Percentiles rank a stretch among this genome's conserved stretches.
Conservation (phyloP, 2,329 filamentous ascomycete genomes). For the Gliomastix tumulicola region DNA sequence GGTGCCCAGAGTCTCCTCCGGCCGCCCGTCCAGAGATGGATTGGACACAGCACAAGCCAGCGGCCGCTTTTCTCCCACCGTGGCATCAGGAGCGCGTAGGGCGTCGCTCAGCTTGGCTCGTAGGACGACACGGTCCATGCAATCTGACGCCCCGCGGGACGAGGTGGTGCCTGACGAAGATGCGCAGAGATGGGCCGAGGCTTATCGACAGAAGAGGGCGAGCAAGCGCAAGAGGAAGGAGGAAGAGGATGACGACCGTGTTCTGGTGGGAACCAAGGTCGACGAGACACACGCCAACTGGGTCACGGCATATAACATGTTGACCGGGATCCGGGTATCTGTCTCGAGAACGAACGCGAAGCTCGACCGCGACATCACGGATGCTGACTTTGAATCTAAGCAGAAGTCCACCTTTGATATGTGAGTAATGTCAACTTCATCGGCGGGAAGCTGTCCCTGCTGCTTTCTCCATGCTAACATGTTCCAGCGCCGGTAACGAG, state of each 20-base stretch:
- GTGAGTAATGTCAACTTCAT: too few relatives aligned
- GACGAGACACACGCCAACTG: conserved; percentile 96
- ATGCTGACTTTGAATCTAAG: conserved; percentile 86
- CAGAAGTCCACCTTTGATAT: conserved; percentile 99
- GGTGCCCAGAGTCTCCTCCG: conserved; percentile 64
- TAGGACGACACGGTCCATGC: conserved; percentile 75
- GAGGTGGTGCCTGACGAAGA: conserved; percentile 85
- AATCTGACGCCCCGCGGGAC: conserved; percentile 77
- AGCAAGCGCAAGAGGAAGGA: conserved; percentile 79
- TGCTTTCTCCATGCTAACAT: conserved; percentile 7
- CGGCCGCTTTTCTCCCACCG: conserved; percentile 72
- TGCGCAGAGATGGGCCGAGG: conserved; percentile 85
- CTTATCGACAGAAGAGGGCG: conserved; percentile 83
- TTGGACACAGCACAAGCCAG: conserved; percentile 60
- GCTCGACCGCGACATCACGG: conserved; percentile 81
- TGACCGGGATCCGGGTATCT: conserved; percentile 95
- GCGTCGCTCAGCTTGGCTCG: conserved; percentile 79
- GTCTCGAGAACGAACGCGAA: conserved; percentile 97
- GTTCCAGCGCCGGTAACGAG: conserved; percentile 81
- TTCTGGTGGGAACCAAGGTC: conserved; percentile 94
- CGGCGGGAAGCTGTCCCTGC: background rate
- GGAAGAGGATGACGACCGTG: conserved; percentile 85
- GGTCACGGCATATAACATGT: conserved; percentile 98
- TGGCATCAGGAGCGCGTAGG: conserved; percentile 54
- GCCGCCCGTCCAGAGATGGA: conserved; percentile 66